phyloP scores from a whole-genome alignment of 139 green algal species.

The Micromonas commoda region DNA sequence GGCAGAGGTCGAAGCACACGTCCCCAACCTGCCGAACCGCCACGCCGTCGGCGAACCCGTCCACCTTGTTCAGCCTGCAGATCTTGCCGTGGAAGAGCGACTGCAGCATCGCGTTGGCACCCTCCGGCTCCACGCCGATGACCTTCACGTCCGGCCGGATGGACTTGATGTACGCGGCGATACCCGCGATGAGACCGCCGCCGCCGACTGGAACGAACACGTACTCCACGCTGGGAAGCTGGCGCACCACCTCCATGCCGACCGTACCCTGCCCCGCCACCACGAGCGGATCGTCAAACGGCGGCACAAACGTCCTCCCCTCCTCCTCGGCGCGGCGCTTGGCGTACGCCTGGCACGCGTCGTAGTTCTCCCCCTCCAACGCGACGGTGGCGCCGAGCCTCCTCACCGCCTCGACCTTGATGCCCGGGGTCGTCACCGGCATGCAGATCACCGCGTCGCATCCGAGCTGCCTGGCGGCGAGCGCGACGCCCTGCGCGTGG shows the following conservation, averaged over 20 bases:
- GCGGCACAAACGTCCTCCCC: slow-evolving; percentile 69
- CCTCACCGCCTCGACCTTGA: slow-evolving; percentile 58
- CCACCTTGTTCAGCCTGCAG: slow-evolving; percentile 66
- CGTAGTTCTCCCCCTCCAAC: slow-evolving; percentile 88
- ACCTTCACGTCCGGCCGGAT: slow-evolving; percentile 65
- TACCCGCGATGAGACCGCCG: slow-evolving; percentile 84
- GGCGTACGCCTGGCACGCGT: slow-evolving; percentile 76
- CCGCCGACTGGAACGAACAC: slow-evolving; percentile 88
- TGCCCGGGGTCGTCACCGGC: slow-evolving; percentile 72
- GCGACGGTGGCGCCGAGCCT: slow-evolving; percentile 77
- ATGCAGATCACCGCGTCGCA: slow-evolving; percentile 82
- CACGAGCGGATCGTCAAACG: slow-evolving; percentile 92
- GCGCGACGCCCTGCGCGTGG: slow-evolving; percentile 91
- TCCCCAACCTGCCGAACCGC: slow-evolving; percentile 77
- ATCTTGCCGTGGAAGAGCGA: slow-evolving; percentile 53
- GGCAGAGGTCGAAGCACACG: slow-evolving; percentile 87
- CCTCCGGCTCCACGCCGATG: slow-evolving; percentile 87
- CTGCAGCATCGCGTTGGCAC: slow-evolving; percentile 90
- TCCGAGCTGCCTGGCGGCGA: slow-evolving; percentile 50
- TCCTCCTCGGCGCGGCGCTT: slow-evolving; percentile 50
- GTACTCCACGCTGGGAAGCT: slow-evolving; percentile 54
- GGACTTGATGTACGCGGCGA: slow-evolving; percentile 81
- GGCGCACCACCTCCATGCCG: slow-evolving; percentile 82
- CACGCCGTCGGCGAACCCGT: slow-evolving; percentile 90
- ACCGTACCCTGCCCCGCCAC: slow-evolving; percentile 94